Evolutionary conservation across 495 filamentous ascomycete genomes (phyloP).

Genomic region (Hypomontagnella monticulosa): DNA sequence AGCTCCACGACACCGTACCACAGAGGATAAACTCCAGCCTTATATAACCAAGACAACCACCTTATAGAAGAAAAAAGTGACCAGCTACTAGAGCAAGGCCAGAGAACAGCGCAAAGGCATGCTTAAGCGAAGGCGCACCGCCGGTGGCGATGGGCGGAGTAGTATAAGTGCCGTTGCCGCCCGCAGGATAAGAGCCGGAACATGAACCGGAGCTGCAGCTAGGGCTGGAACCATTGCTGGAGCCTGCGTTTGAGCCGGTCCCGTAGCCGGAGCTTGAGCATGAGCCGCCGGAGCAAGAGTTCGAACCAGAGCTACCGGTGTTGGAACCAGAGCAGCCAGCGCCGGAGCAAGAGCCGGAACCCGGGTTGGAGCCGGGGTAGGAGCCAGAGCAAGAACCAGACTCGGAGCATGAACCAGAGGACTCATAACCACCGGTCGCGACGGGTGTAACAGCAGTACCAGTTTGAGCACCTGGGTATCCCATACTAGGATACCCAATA

Average conservation of each 20-base stretch:
- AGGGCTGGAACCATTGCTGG: background rate
- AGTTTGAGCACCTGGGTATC: constrained; percentile 5
- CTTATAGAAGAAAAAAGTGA: constrained; percentile 42
- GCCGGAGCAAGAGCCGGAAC: background rate
- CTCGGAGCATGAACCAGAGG: background rate
- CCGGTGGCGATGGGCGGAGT: constrained; percentile 29
- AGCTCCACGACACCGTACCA: background rate
- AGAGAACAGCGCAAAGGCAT: constrained; percentile 35
- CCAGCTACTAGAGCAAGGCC: constrained; percentile 40
- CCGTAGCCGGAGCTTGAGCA: constrained; percentile 9
- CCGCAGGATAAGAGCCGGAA: background rate
- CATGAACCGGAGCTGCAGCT: background rate
- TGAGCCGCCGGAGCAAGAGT: constrained; percentile 1
- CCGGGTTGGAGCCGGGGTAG: background rate
- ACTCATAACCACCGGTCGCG: background rate
- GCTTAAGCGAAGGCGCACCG: constrained; percentile 40
- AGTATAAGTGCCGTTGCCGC: constrained; percentile 24
- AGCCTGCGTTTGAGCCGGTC: constrained; percentile 3
- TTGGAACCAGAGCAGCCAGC: constrained; percentile 2
- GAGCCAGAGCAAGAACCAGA: constrained; percentile 13
- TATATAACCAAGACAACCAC: background rate
- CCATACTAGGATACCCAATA: background rate
- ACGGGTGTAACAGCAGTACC: background rate
- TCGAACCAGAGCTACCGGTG: background rate
- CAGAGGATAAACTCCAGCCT: background rate